Evolutionary conservation across 768 basidiomycete genomes (phyloP), one percentile per base, ranked within the genome.

Genomic region (Mycena maculata): DNA sequence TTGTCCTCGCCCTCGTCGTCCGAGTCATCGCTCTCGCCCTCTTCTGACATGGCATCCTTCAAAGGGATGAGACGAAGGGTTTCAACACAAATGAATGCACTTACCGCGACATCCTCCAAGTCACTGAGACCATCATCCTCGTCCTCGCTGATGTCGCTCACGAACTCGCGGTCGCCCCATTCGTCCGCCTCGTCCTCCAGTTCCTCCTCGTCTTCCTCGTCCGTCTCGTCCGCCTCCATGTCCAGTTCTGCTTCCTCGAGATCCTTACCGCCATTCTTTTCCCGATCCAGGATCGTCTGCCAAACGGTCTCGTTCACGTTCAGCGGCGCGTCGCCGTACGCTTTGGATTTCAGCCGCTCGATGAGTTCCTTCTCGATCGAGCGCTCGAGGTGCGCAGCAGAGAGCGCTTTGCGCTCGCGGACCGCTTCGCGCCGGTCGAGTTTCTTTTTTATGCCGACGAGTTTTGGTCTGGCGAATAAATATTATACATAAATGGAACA

Each of bases 241-340:
- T 86, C 84, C 56, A 83, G 73, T 60, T 83, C 81, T 15, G 36
- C 65, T 54, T 86, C 79, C 70, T 86, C 85, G 48, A 84, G 52
- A 63, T 85, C 83, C 65, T 80, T 79, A 38, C 80, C 80, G 27
- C 77, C 83, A 36, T 81, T 81, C 71, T 88, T 86, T 72, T 98
- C 95, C 50, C 89, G 85, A 74, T 98, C 94, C 44, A 99, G 82
- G 57, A 99, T 91, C 3, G 93, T 90, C 70, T 90, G 89, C 98
- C 98, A 99, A 11, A 99, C 96, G 44, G 84, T 90, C 80, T 99
- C 98, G 79, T 99, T 99, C 63, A 99, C 96, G 78, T 99, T 99
- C 47, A 99, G 86, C 15, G 98, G 98, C 36, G 93, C 92, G 74
- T 99, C 97, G 45, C 98, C 97, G 75, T 99, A 99, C 20, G 97